Conservation (phyloP, 805 yeast species). For the Spathaspora sp. region DNA sequence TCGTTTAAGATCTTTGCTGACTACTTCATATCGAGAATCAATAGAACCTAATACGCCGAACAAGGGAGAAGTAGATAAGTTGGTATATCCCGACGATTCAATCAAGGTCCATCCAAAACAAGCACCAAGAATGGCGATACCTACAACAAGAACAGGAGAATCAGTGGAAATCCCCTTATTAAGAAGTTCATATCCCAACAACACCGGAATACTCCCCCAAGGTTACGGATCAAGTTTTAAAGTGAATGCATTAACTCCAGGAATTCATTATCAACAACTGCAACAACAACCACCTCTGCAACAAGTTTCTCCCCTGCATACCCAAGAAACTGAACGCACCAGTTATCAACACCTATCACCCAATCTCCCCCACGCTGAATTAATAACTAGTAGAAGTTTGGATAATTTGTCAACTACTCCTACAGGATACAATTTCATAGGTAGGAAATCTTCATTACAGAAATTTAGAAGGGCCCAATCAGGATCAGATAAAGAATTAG, state of each 20-base stretch:
- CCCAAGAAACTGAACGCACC: slow-evolving; percentile 6
- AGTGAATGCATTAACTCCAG: slow-evolving; percentile 1
- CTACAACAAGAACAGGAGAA: slow-evolving; percentile 77
- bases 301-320: neutral
- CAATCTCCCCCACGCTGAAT: slow-evolving; percentile 14
- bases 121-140: slow-evolving; percentile 62
- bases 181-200: slow-evolving; percentile 16
- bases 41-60: slow-evolving; percentile 1
- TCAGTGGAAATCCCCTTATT: slow-evolving; percentile 65
- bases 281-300: neutral
- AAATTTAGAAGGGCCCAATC: slow-evolving; percentile 12
- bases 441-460: slow-evolving; percentile 13
- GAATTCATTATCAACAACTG: slow-evolving; percentile 3
- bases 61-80: neutral
- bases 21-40: slow-evolving; percentile 15
- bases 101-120: slow-evolving; percentile 20
- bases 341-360: slow-evolving; percentile 20
- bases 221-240: slow-evolving; percentile 2
- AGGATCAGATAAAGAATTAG: slow-evolving; percentile 12
- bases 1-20: slow-evolving; percentile 25
- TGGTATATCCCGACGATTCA: slow-evolving; percentile 8
- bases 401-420: slow-evolving; percentile 25
- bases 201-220: slow-evolving; percentile 1
- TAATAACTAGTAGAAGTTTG: slow-evolving; percentile 17
- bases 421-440: slow-evolving; percentile 12